Evolutionary conservation across 495 filamentous ascomycete genomes (phyloP), one percentile per base, ranked within the genome.

Genomic region (Daldinia concentrica): DNA sequence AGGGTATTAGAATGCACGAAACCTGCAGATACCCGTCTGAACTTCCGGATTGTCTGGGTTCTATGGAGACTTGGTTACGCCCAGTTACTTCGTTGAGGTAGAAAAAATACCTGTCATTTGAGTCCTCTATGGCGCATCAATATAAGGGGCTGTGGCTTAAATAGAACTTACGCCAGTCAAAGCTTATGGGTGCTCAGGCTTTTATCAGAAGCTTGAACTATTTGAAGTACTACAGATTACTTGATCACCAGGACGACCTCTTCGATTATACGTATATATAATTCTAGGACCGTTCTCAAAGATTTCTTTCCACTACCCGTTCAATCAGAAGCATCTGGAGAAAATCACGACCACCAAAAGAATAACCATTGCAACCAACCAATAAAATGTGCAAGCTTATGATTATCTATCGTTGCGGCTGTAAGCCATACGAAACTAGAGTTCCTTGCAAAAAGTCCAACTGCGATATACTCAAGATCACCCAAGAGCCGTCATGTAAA

Each of bases 321-420:
- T 48, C 36, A 22, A 37, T 12, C 30, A 36, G 12, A 14, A 45
- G 1, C 8, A 34, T 29, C 26, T 14, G 27, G 22, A 29, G 4
- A 52, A 9, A 9, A 34, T 36, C 26, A 15, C 51, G 26, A 17
- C 1, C 22, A 30, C 29, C n/a, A 0, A 34, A 30, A 39, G 15
- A 27, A 9, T 3, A 8, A 11, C 8, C 22, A 12, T 11, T 17
- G 0, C 7, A 3, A 52, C 37, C n/a, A 71, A 12, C 39, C 12
- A 17, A 57, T 32, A 37, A 4, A 3, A 73, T 73, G 70, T 73
- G 64, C 60, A 68, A 52, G 29, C 7, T 68, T 14, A 68, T 73
- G 17, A 68, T 73, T 29, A 68, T 41, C 22, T 73, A 73, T 17
- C 48, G 61, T 22, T 73, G 70, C 37, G 64, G 64, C 41, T 68